Evolutionary conservation across 345 rosid species (phyloP).

Genomic region (Litchi chinensis): DNA sequence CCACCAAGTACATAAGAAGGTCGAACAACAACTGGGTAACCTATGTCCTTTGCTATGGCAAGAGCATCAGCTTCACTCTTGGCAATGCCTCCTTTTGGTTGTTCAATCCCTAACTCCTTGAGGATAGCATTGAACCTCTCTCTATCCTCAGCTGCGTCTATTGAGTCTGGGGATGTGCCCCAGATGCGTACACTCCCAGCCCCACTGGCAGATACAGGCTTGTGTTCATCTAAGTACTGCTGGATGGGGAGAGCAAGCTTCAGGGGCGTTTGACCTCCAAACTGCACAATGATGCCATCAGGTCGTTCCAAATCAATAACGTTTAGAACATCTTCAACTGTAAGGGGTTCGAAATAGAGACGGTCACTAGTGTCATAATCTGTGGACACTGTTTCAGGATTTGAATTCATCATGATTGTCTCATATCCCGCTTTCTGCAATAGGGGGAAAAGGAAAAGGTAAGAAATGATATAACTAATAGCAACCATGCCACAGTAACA

Average conservation of each 20-base stretch:
- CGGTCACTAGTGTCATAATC: constrained; percentile 97
- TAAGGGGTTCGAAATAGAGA: constrained; percentile 92
- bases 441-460: neutral
- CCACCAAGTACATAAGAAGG: constrained; percentile 98
- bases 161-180: constrained; percentile 97
- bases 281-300: constrained; percentile 94
- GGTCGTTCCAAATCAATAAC: constrained; percentile 88
- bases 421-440: constrained; percentile 93
- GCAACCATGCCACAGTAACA: neutral
- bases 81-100: constrained; percentile 98
- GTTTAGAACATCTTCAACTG: constrained; percentile 87
- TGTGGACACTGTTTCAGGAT: constrained; percentile 96
- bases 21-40: constrained; percentile 93
- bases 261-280: constrained; percentile 98
- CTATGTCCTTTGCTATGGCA: constrained; percentile 75
- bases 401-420: constrained; percentile 98
- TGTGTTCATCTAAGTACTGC: constrained; percentile 73
- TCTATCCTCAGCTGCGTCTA: constrained; percentile 96
- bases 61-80: constrained; percentile 88
- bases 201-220: constrained; percentile 66
- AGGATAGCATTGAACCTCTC: constrained; percentile 89
- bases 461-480: neutral
- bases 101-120: constrained; percentile 77
- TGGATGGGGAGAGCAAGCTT: constrained; percentile 89
- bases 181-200: constrained; percentile 75